A percentile compares a stretch with the other conserved stretches of the same genome.
These are phyloP conservation scores for Artemisia argyi DNA, from an alignment of 129 eudicot species.

Conservation along the genomic window DNA sequence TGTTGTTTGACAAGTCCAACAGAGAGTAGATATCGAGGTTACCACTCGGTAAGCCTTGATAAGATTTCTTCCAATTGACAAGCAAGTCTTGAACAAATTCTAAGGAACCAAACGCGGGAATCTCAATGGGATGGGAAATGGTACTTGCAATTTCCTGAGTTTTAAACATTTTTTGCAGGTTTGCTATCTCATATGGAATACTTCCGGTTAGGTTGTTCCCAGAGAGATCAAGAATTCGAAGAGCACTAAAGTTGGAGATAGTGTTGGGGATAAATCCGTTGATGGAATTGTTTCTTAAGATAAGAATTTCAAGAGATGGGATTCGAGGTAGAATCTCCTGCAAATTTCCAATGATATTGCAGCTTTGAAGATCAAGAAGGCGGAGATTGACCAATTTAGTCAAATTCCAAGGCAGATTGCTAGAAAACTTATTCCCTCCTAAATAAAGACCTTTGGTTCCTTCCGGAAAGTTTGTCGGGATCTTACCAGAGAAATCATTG, in stretches of 20 bases:
- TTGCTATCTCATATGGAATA: conserved; percentile 32
- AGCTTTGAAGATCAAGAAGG: conserved; percentile 49
- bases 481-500: too few relatives aligned
- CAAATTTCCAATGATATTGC: conserved; percentile 28
- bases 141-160: too few relatives aligned
- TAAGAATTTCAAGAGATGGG: conserved; percentile 33
- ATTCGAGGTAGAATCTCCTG: conserved; percentile 26
- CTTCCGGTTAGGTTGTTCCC: conserved; percentile 30
- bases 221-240: conserved; percentile 46
- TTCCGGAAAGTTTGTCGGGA: conserved; percentile 10
- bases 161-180: conserved; percentile 29
- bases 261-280: conserved; percentile 35
- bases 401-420: conserved; percentile 37
- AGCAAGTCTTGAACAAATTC: too few relatives aligned
- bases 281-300: conserved; percentile 41
- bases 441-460: conserved; percentile 27
- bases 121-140: too few relatives aligned
- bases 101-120: too few relatives aligned
- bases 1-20: too few relatives aligned
- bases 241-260: conserved; percentile 41
- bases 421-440: conserved; percentile 45
- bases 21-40: too few relatives aligned
- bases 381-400: conserved; percentile 29
- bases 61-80: too few relatives aligned
- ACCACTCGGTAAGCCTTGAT: too few relatives aligned